Conservation (phyloP, 371 early-diverging fungal species). For the Nematocida sp. region DNA sequence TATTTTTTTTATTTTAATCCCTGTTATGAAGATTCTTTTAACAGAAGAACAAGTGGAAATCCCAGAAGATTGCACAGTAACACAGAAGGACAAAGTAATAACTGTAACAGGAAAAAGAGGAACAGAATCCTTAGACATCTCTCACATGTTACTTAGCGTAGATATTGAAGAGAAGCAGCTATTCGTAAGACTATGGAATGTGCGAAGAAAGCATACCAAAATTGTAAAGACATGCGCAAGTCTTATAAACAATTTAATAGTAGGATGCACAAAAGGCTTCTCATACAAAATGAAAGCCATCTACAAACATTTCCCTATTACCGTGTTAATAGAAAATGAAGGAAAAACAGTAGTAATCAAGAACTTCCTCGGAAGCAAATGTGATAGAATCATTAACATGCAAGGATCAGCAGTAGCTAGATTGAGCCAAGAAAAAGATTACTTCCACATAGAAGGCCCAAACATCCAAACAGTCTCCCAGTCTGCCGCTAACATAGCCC, state of each 20-base stretch:
- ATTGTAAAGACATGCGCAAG: conserved; percentile 92
- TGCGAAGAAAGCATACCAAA: conserved; percentile 88
- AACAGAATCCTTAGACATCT: conserved; percentile 77
- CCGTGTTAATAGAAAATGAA: conserved; percentile 78
- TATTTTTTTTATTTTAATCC: conserved; percentile 55
- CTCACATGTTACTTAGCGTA: conserved; percentile 86
- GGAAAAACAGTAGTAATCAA: conserved; percentile 78
- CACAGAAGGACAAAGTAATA: conserved; percentile 58
- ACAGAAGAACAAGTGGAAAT: conserved; percentile 63
- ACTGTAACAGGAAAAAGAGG: conserved; percentile 71
- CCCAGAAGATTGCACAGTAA: conserved; percentile 66
- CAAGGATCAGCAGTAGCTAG: conserved; percentile 79
- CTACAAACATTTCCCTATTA: conserved; percentile 99
- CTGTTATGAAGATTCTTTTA: conserved; percentile 58
- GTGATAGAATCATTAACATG: conserved; percentile 78
- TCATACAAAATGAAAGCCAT: conserved; percentile 97
- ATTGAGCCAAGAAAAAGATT: conserved; percentile 85
- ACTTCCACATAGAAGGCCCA: conserved; percentile 86
- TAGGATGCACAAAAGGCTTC: conserved; percentile 96
- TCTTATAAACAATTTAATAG: conserved; percentile 90
- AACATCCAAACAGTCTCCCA: conserved; percentile 93
- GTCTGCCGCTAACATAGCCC: conserved; percentile 80
- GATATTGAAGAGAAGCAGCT: conserved; percentile 71
- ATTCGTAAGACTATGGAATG: conserved; percentile 86
- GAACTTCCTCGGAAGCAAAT: conserved; percentile 97